Evolutionary conservation across 331 rosid species (phyloP), one percentile per base, ranked within the genome.

Genomic region (Quercus phellos): DNA sequence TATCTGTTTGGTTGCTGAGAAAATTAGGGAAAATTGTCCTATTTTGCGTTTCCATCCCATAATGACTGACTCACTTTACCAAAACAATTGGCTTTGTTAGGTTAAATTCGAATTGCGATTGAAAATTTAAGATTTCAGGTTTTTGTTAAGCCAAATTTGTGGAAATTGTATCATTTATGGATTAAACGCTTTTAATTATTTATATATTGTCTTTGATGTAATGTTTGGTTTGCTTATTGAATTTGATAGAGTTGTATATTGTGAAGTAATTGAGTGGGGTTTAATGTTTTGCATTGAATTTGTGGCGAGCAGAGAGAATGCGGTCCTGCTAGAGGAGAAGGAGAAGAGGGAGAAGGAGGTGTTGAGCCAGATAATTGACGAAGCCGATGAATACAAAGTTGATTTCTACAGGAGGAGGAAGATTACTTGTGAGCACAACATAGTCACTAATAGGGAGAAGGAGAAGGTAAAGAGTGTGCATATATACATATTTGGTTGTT

Each of bases 371-470:
- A 83, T 81, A 32, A 78, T 81, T 0, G 68, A 80, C 51, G 87
- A 84, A 68, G 88, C 90, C 3, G 82, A 80, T 34, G 82, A 78
- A 21, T 86, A 74, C 88, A 86, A 86, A 78, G 74, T 75, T 34
- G 84, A 74, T 2, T 86, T 84, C 70, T 78, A 83, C 77, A 75
- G 66, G 67, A 86, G 77, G 85, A 72, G 79, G 75, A 72, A 63
- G 77, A 51, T 81, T 9, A 29, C 80, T 5, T 72, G 64, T 76
- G 90, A 83, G 18, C 84, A 26, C 53, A 83, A 81, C 78, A 83
- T 51, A 73, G 51, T 79, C 21, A 24, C 84, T 8, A 80, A 86
- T 72, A 86, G 84, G 77, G 84, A 86, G 74, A 86, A 79, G 71
- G 90, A 75, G 77, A 86, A 86, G 90, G 89, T 86, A 30, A 30